Evolutionary conservation across 2,329 filamentous ascomycete species (phyloP), one percentile per base, ranked within the genome.

Genomic region (Trichoderma sp.): DNA sequence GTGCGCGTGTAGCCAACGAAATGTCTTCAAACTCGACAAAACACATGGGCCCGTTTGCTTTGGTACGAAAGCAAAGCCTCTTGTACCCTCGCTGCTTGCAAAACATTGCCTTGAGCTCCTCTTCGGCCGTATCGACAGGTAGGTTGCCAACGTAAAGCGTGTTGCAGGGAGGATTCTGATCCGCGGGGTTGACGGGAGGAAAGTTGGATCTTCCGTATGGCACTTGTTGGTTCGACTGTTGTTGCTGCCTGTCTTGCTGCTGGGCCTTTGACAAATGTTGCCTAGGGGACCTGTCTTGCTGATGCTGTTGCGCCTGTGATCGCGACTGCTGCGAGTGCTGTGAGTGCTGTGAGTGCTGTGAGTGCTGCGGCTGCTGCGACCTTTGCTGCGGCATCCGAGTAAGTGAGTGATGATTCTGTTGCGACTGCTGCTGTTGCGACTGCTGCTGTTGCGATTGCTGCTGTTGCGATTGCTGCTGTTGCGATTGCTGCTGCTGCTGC

Each of bases 1-100:
- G 85, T 1, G 94, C 91, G 80, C 96, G 97, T 52, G 95, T 97
- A 0, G 96, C 95, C 76, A 93, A 95, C 1, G 92, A 91, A 13
- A 97, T 86, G 75, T 97, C 94, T 76, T 98, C 95, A 74, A 98
- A 99, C 79, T 99, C 96, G 46, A 99, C 96, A 79, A 98, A 98
- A 78, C 96, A 98, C 94, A 98, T 98, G 2, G 95, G 95, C 0
- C 95, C 95, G 74, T 97, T 97, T 73, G 92, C 89, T 83, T 98
- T 98, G 66, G 94, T 96, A 39, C 95, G 88, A 84, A 97, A 97
- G 77, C 94, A 97, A 8, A 99, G 88, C 32, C 96, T 88, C 81
- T 97, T 98, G 83, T 97, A 99, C 4, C 96, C 96, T 59, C 94
- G 90, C 78, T 96, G 93, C 80, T 94, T 95, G 30, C 91, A 94